Conservation (phyloP, 1,139 yeast species). For the Suhomyces chickasaworum region DNA sequence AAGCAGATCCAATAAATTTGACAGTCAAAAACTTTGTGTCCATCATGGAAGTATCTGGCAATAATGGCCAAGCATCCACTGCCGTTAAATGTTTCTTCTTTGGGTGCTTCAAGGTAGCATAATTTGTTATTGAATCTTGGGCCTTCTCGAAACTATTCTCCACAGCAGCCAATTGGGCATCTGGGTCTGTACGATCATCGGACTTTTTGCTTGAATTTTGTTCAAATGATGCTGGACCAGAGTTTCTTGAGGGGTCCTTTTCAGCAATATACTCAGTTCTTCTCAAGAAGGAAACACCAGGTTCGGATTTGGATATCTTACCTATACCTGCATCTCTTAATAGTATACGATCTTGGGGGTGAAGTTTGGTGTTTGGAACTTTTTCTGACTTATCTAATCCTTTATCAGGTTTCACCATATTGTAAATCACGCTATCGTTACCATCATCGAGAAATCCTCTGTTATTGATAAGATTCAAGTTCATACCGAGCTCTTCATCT, state of each 20-base stretch:
- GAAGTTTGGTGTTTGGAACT: conserved; percentile 46
- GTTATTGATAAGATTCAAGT: conserved; percentile 67
- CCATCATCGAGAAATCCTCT: conserved; percentile 70
- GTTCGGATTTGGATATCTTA: conserved; percentile 52
- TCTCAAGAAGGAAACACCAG: conserved; percentile 80
- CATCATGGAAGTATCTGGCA: conserved; percentile 89
- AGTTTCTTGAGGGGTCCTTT: conserved; percentile 24
- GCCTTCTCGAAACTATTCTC: conserved; percentile 76
- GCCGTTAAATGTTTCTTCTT: conserved; percentile 72
- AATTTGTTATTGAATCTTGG: conserved; percentile 46
- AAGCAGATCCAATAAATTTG: conserved; percentile 81
- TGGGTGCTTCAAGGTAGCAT: conserved; percentile 68
- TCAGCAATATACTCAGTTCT: conserved; percentile 88
- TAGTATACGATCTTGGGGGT: conserved; percentile 74
- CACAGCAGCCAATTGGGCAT: conserved; percentile 63
- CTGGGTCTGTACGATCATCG: conserved; percentile 55
- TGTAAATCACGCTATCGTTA: conserved; percentile 49
- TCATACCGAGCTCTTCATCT: conserved; percentile 76
- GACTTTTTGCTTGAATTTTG: conserved; percentile 17
- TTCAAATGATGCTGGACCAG: conserved; percentile 17
- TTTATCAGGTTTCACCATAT: conserved; percentile 20
- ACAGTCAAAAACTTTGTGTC: conserved; percentile 75
- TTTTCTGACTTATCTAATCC: conserved; percentile 18
- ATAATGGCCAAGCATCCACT: conserved; percentile 73
- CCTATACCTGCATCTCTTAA: conserved; percentile 75